These are phyloP conservation scores for Aspergillus coremiiformis DNA, from an alignment of 495 filamentous ascomycete genomes.

Conservation along the genomic window DNA sequence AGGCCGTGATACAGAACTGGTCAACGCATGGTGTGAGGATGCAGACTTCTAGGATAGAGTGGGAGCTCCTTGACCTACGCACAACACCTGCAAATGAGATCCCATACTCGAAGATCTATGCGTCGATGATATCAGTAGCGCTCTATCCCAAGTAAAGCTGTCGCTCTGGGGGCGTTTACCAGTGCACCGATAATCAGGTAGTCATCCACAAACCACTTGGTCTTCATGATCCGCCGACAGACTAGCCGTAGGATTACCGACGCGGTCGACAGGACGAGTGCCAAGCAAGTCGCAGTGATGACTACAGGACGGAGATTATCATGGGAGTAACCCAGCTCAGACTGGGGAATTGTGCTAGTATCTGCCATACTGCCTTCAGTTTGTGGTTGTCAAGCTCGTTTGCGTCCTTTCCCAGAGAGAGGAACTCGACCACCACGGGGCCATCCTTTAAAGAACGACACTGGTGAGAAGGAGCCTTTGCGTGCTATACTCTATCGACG, in stretches of 20 bases:
- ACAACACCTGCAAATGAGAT: conserved; percentile 12
- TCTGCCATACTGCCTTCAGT: no score
- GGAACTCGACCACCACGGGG: no score
- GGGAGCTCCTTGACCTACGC: no score
- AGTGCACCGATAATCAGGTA: conserved; percentile 10
- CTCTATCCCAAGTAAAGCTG: no score
- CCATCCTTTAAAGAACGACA: no score
- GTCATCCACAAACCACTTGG: conserved; percentile 13
- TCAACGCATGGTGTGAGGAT: not conserved
- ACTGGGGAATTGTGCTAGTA: no score
- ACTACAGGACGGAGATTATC: conserved; percentile 1
- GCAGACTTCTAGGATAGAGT: no score
- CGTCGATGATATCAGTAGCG: no score
- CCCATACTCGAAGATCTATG: conserved; percentile 10
- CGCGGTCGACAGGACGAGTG: conserved; percentile 8
- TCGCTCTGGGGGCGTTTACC: not conserved
- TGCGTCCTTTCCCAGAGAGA: no score
- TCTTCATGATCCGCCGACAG: conserved; percentile 7
- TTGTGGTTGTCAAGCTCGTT: no score
- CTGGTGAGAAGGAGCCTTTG: no score
- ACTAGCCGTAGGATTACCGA: conserved; percentile 7
- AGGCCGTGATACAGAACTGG: conserved; percentile 15
- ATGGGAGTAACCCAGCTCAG: conserved; percentile 14
- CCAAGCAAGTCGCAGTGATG: conserved; percentile 7
- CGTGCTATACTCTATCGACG: no score